Evolutionary conservation across 1,139 yeast species (phyloP).

Genomic region (Candida labiduridarum): DNA sequence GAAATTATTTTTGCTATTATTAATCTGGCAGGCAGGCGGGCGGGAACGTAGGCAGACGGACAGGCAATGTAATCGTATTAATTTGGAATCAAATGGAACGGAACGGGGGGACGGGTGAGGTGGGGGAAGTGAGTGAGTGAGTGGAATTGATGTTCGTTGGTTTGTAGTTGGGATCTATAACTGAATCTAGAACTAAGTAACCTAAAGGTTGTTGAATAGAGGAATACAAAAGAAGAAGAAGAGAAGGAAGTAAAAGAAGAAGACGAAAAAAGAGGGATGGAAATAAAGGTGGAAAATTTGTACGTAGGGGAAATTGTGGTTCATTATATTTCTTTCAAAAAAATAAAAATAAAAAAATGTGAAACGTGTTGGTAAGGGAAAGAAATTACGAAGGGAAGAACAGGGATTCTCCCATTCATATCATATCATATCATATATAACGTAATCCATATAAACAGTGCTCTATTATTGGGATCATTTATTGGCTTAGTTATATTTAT

Average conservation of each 20-base stretch:
- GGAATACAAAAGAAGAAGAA: neutral
- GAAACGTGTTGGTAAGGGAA: neutral
- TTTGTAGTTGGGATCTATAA: too few species aligned
- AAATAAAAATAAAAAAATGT: neutral
- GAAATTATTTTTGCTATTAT: too few species aligned
- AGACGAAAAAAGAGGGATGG: neutral
- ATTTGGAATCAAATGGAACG: too few species aligned
- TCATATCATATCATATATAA: neutral
- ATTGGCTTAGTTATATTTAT: too few species aligned
- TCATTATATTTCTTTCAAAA: neutral
- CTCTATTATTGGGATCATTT: too few species aligned
- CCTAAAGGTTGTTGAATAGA: neutral
- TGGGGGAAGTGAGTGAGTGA: too few species aligned
- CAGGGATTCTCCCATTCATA: neutral
- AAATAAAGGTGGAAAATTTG: neutral
- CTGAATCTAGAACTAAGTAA: neutral
- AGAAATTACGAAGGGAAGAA: neutral
- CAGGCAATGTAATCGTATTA: too few species aligned
- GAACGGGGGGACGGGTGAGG: too few species aligned
- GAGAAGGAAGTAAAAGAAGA: neutral
- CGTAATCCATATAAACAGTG: too few species aligned
- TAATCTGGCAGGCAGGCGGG: too few species aligned
- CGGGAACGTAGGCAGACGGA: too few species aligned
- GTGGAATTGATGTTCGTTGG: too few species aligned
- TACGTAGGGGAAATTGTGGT: neutral